Conservation (phyloP, 2,329 filamentous ascomycete genomes). For the Aspergillus niger region DNA sequence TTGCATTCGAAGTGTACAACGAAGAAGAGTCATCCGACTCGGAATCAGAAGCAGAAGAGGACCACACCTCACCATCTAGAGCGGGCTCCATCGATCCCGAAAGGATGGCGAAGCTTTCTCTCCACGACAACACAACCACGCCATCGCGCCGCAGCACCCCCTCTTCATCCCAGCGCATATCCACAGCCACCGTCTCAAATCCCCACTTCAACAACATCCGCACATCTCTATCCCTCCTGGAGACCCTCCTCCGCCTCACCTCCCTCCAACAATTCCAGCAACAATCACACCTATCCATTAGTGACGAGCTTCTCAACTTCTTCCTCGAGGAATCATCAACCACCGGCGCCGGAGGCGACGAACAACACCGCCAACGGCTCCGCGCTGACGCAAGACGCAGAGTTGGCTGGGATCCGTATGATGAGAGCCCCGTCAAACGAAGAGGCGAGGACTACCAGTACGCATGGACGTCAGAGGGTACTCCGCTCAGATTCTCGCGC, state of each 20-base stretch:
- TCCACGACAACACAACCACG: constrained; percentile 33
- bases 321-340: constrained; percentile 73
- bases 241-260: constrained; percentile 82
- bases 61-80: constrained; percentile 17
- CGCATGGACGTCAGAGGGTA: constrained; percentile 31
- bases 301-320: constrained; percentile 85
- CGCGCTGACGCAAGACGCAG: constrained; percentile 61
- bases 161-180: constrained; percentile 18
- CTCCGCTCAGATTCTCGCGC: constrained; percentile 28
- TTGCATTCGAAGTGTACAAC: constrained; percentile 82
- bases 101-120: constrained; percentile 53
- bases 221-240: constrained; percentile 76
- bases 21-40: constrained; percentile 62
- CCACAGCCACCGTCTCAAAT: constrained; percentile 47
- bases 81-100: constrained; percentile 43
- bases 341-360: constrained; percentile 65
- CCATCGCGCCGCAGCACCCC: constrained; percentile 27
- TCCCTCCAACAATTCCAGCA: constrained; percentile 92
- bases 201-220: constrained; percentile 57
- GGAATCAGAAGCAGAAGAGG: constrained; percentile 47
- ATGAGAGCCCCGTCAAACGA: constrained; percentile 68
- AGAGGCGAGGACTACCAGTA: constrained; percentile 68
- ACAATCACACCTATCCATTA: constrained; percentile 82
- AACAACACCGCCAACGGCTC: constrained; percentile 61
- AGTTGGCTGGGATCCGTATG: constrained; percentile 72